Percentiles rank a stretch among this genome's conserved stretches.
phyloP scores from a whole-genome alignment of 2,329 filamentous ascomycete species.

The Aspergillus vadensis region DNA sequence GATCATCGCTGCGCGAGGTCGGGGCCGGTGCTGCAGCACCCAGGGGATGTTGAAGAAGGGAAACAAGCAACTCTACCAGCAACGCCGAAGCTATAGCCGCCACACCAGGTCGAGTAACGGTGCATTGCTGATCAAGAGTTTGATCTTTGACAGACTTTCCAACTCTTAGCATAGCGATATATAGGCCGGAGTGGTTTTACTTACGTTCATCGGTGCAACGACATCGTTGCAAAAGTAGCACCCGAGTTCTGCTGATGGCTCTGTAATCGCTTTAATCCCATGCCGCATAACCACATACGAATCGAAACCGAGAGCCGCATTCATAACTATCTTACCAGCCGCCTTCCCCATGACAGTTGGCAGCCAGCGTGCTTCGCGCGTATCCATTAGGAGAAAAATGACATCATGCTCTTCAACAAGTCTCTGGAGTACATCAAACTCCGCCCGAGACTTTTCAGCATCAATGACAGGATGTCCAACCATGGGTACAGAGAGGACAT shows the following conservation, averaged over 20 bases:
- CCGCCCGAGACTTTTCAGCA: conserved; percentile 65
- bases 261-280: conserved; percentile 64
- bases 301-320: conserved; percentile 93
- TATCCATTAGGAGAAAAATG: conserved; percentile 97
- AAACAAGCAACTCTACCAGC: conserved; percentile 85
- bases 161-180: conserved; percentile 20
- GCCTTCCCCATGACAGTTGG: conserved; percentile 96
- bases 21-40: conserved; percentile 46
- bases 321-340: conserved; percentile 91
- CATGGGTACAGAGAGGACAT: conserved; percentile 90
- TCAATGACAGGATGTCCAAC: conserved; percentile 85
- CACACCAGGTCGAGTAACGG: conserved; percentile 89
- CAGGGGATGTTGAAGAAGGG: conserved; percentile 80
- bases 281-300: conserved; percentile 98
- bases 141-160: conserved; percentile 84
- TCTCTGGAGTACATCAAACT: conserved; percentile 73
- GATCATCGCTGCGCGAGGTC: conserved; percentile 32
- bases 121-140: conserved; percentile 96
- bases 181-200: conserved; percentile 36
- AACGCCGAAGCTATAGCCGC: conserved; percentile 90
- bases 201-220: conserved; percentile 87
- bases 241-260: conserved; percentile 70
- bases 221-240: conserved; percentile 99
- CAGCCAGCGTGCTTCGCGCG: conserved; percentile 89
- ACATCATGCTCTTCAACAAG: conserved; percentile 85